Percentiles rank a stretch among this genome's conserved stretches.
Evolutionary conservation across 306 rosid genomes (phyloP).

Genomic region (Malus orientalis): DNA sequence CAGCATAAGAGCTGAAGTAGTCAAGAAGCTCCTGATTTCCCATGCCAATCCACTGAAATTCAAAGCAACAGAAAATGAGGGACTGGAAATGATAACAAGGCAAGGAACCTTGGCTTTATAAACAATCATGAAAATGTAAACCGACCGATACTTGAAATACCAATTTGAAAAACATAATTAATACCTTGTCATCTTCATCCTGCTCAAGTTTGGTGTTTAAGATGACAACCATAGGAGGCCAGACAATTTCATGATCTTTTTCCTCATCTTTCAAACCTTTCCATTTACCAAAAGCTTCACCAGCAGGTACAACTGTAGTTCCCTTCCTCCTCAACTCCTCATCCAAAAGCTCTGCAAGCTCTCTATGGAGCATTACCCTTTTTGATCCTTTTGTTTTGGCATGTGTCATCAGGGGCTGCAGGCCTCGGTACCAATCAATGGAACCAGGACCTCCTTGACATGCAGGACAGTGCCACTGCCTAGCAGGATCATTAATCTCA

Average conservation of each 20-base stretch:
- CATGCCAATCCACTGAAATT: slow-evolving; percentile 42
- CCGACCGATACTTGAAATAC: neutral
- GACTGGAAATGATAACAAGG: neutral
- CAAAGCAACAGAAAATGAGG: neutral
- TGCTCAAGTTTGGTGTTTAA: slow-evolving; percentile 67
- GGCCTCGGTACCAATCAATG: slow-evolving; percentile 80
- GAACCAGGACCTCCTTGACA: slow-evolving; percentile 89
- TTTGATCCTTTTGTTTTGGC: slow-evolving; percentile 78
- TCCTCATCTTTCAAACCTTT: slow-evolving; percentile 60
- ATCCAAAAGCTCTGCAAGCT: slow-evolving; percentile 62
- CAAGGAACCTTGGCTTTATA: neutral
- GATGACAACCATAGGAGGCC: slow-evolving; percentile 86
- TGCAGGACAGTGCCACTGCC: slow-evolving; percentile 94
- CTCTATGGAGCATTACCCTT: slow-evolving; percentile 68
- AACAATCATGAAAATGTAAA: neutral
- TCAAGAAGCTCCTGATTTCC: slow-evolving; percentile 87
- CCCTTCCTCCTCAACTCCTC: slow-evolving; percentile 66
- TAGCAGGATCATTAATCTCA: slow-evolving; percentile 46
- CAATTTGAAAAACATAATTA: neutral
- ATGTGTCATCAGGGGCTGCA: slow-evolving; percentile 71
- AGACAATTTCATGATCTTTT: slow-evolving; percentile 65
- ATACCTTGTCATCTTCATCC: slow-evolving; percentile 68
- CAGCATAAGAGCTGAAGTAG: slow-evolving; percentile 45
- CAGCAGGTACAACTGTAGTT: slow-evolving; percentile 51
- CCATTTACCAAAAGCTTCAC: slow-evolving; percentile 77